Conservation (phyloP, 2,329 filamentous ascomycete genomes). For the Pestalotiopsis sp. region DNA sequence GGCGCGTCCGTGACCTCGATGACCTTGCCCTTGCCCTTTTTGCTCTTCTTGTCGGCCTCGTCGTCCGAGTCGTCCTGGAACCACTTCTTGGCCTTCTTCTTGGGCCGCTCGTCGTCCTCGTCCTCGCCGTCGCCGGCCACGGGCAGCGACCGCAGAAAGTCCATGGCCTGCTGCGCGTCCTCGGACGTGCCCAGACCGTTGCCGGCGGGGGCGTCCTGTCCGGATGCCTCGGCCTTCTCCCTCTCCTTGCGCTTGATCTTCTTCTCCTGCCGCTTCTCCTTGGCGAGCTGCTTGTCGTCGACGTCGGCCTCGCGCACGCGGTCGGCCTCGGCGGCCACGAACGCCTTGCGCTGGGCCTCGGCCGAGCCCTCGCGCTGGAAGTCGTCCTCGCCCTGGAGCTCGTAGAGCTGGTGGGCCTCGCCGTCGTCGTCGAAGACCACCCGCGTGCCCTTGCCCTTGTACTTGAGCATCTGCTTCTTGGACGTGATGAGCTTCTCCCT, state of each 20-base stretch:
- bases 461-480: constrained; percentile 91
- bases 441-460: constrained; percentile 84
- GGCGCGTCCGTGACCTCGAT: constrained; percentile 69
- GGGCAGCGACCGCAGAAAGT: constrained; percentile 61
- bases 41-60: constrained; percentile 44
- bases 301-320: constrained; percentile 76
- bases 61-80: constrained; percentile 69
- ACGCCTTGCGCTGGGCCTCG: constrained; percentile 74
- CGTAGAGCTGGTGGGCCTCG: constrained; percentile 81
- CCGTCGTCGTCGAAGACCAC: constrained; percentile 93
- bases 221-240: constrained; percentile 53
- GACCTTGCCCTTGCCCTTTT: constrained; percentile 52
- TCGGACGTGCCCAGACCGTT: constrained; percentile 40
- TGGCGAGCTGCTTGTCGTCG: constrained; percentile 79
- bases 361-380: constrained; percentile 78
- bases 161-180: constrained; percentile 57
- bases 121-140: constrained; percentile 38
- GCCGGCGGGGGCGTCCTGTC: neutral
- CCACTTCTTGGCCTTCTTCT: constrained; percentile 77
- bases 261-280: constrained; percentile 79
- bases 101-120: constrained; percentile 41
- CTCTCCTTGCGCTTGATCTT: constrained; percentile 72
- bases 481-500: constrained; percentile 93
- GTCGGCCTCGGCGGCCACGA: constrained; percentile 75
- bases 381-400: constrained; percentile 81